phyloP scores from a whole-genome alignment of 176 grass and related monocot species.

The Pontederia paniculata region DNA sequence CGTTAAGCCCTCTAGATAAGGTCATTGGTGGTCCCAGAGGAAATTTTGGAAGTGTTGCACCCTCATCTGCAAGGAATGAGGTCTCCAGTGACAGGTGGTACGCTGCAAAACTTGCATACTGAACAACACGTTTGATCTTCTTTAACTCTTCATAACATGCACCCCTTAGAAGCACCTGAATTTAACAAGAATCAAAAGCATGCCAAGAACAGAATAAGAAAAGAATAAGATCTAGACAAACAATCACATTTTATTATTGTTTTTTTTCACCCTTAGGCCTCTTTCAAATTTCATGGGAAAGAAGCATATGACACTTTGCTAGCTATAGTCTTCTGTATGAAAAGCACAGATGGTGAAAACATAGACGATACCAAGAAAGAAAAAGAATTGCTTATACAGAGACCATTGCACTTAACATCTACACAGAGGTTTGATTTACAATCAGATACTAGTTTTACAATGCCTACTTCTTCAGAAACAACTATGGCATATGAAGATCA shows the following conservation, averaged over 20 bases:
- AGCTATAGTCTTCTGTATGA: no score
- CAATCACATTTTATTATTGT: not conserved
- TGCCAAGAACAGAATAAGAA: not conserved
- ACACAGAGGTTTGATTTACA: no score
- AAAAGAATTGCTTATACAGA: no score
- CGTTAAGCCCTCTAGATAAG: slow-evolving; percentile 16
- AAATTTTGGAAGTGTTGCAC: slow-evolving; percentile 41
- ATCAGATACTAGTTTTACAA: no score
- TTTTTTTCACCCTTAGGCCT: no score
- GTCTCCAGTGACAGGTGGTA: slow-evolving; percentile 74
- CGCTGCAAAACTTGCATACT: slow-evolving; percentile 65
- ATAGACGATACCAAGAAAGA: no score
- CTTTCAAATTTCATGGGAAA: no score
- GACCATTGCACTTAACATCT: no score
- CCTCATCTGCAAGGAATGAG: slow-evolving; percentile 78
- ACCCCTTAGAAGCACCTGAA: slow-evolving; percentile 63
- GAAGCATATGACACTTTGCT: no score
- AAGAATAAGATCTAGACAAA: not conserved
- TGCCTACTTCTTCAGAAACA: no score
- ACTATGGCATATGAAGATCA: no score
- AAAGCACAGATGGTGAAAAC: no score
- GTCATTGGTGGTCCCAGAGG: slow-evolving; percentile 20
- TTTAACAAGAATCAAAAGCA: not conserved
- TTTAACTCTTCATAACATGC: slow-evolving; percentile 56
- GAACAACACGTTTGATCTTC: slow-evolving; percentile 53